These are phyloP conservation scores for Calycina herbarum DNA, from an alignment of 2,329 filamentous ascomycete species.

Conservation along the genomic window DNA sequence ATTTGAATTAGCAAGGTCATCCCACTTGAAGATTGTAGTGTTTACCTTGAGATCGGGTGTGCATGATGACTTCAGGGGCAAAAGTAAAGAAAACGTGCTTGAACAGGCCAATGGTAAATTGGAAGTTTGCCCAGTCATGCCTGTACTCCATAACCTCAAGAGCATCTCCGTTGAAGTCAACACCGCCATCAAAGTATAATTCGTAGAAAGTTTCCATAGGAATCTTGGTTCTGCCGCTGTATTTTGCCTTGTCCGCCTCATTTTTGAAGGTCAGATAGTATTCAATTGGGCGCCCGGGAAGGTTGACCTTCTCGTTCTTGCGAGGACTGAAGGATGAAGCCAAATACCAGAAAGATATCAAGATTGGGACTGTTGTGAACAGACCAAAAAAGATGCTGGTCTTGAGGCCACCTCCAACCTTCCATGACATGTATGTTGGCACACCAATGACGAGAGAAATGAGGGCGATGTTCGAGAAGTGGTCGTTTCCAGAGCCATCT, in stretches of 20 bases:
- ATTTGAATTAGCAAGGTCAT: conserved; percentile 33
- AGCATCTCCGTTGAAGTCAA: conserved; percentile 92
- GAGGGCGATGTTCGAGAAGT: conserved; percentile 82
- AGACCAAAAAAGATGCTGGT: conserved; percentile 85
- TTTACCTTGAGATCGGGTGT: conserved; percentile 82
- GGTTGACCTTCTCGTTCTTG: conserved; percentile 87
- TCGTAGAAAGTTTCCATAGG: conserved; percentile 94
- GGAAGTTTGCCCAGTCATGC: conserved; percentile 96
- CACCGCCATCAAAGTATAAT: conserved; percentile 94
- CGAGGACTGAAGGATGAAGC: conserved; percentile 80
- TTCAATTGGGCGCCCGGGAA: conserved; percentile 84
- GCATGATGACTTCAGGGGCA: conserved; percentile 87
- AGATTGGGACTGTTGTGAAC: conserved; percentile 75
- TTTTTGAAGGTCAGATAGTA: conserved; percentile 84
- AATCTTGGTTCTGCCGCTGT: conserved; percentile 76
- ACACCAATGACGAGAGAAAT: conserved; percentile 67
- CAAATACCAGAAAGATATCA: conserved; percentile 79
- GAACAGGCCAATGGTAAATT: conserved; percentile 82
- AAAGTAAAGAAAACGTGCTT: conserved; percentile 86
- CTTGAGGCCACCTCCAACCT: conserved; percentile 80
- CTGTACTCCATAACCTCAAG: conserved; percentile 90
- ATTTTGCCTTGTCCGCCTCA: conserved; percentile 60
- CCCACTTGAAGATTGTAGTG: background rate
- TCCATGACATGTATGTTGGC: conserved; percentile 80
- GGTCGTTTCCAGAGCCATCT: conserved; percentile 79